These are phyloP conservation scores for Phyllosticta ampelicida DNA, from an alignment of 2,329 filamentous ascomycete genomes.

Conservation along the genomic window DNA sequence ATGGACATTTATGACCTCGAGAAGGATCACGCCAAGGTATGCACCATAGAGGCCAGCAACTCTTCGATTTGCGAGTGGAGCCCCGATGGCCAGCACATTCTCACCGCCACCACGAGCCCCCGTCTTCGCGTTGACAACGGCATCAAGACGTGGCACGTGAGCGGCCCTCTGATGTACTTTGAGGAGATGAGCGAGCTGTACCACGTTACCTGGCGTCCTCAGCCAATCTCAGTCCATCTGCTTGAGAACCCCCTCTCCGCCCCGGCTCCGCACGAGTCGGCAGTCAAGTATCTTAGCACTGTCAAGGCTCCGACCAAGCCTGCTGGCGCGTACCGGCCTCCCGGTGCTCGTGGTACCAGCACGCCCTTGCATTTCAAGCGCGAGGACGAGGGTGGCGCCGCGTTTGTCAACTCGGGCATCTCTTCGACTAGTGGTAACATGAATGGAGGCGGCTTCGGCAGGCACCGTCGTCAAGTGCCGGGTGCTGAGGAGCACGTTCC, in stretches of 20 bases:
- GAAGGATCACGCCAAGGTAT: slow-evolving; percentile 85
- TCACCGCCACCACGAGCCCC: slow-evolving; percentile 96
- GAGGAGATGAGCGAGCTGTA: slow-evolving; percentile 94
- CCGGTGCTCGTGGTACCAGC: slow-evolving; percentile 76
- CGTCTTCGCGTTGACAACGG: slow-evolving; percentile 94
- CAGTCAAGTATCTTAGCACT: slow-evolving; percentile 67
- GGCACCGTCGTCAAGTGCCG: slow-evolving; percentile 64
- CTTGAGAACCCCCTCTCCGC: slow-evolving; percentile 63
- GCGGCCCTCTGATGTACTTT: slow-evolving; percentile 83
- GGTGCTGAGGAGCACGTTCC: slow-evolving; percentile 66
- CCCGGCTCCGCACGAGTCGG: slow-evolving; percentile 72
- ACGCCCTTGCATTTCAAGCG: slow-evolving; percentile 95
- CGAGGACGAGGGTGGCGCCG: slow-evolving; percentile 89
- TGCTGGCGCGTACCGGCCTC: slow-evolving; percentile 91
- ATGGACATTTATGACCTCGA: slow-evolving; percentile 96
- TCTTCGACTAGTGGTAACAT: slow-evolving; percentile 45
- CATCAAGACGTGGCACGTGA: slow-evolving; percentile 87
- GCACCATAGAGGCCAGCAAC: slow-evolving; percentile 90
- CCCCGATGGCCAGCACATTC: slow-evolving; percentile 85
- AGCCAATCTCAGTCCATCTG: slow-evolving; percentile 49
- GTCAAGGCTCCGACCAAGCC: slow-evolving; percentile 94
- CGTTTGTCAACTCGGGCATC: slow-evolving; percentile 71
- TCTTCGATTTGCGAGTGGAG: slow-evolving; percentile 96
- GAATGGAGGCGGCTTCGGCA: slow-evolving; percentile 68
- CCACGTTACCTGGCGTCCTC: slow-evolving; percentile 74